phyloP scores from a whole-genome alignment of 176 grass and related monocot genomes.

The Cenchrus americanus region DNA sequence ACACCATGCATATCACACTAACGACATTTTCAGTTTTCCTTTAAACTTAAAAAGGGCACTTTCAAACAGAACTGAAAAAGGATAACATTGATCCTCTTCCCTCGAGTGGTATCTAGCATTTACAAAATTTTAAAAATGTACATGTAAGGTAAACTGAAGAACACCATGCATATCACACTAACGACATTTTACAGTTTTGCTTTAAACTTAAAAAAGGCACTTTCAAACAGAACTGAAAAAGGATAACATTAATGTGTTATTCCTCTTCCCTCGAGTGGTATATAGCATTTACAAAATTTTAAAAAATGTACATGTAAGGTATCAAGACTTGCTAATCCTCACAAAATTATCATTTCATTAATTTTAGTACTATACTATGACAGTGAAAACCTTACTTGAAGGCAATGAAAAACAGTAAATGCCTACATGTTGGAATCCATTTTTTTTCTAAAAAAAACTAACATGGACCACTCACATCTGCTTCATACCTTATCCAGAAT shows the following conservation, averaged over 20 bases:
- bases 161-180: conserved; percentile 14
- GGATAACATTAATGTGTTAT: not conserved
- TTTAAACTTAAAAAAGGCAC: conserved; percentile 5
- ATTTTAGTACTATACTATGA: not conserved
- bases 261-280: not conserved
- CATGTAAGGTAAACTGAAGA: not conserved
- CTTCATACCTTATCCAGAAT: conserved; percentile 81
- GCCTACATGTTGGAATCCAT: not conserved
- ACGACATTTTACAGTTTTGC: not conserved
- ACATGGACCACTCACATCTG: not conserved
- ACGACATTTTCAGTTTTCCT: not conserved
- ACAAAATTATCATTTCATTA: not conserved
- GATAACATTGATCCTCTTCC: not conserved
- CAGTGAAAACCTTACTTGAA: not conserved
- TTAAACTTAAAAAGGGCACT: conserved; percentile 14
- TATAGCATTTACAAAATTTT: conserved; percentile 3
- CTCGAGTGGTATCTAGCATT: no score
- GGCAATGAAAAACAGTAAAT: conserved; percentile 8
- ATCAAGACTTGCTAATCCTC: not conserved
- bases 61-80: conserved; percentile 12
- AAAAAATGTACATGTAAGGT: not conserved
- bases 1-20: conserved; percentile 10
- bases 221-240: conserved; percentile 24
- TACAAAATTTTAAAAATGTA: not conserved
- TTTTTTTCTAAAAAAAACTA: not conserved